These are phyloP conservation scores for Leptosphaerulina australis DNA, from an alignment of 2,329 filamentous ascomycete genomes.

Conservation along the genomic window DNA sequence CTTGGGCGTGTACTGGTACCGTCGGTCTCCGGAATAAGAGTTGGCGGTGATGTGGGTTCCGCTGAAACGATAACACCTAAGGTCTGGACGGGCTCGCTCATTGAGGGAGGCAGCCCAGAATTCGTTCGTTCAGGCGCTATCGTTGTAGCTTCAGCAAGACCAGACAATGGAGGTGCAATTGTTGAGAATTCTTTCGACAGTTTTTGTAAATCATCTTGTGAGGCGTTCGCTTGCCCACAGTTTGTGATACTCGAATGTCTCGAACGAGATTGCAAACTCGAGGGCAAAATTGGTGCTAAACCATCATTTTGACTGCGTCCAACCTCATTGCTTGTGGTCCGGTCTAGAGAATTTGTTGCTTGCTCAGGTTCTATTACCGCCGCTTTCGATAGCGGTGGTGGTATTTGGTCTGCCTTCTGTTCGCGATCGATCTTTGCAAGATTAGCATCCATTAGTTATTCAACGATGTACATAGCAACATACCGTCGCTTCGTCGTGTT, in stretches of 20 bases:
- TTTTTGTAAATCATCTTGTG: constrained; percentile 26
- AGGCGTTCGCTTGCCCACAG: constrained; percentile 36
- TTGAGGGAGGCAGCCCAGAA: constrained; percentile 29
- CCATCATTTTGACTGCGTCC: constrained; percentile 13
- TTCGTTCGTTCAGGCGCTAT: constrained; percentile 38
- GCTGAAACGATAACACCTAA: constrained; percentile 31
- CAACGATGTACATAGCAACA: constrained; percentile 3
- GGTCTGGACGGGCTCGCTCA: constrained; percentile 13
- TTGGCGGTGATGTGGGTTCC: constrained; percentile 39
- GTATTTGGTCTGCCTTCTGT: constrained; percentile 36
- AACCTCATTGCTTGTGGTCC: constrained; percentile 32
- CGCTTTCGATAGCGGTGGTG: constrained; percentile 6
- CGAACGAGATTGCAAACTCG: constrained; percentile 37
- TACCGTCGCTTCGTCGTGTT: constrained; percentile 80
- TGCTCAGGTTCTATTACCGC: constrained; percentile 23
- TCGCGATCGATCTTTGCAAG: constrained; percentile 41
- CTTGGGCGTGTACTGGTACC: constrained; percentile 68
- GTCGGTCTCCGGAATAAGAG: constrained; percentile 54
- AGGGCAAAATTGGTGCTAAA: constrained; percentile 8
- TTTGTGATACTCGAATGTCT: constrained; percentile 43
- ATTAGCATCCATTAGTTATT: neutral
- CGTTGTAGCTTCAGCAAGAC: constrained; percentile 36
- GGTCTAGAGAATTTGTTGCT: constrained; percentile 39
- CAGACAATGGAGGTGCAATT: constrained; percentile 28
- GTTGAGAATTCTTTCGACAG: constrained; percentile 13